These are phyloP conservation scores for Penicillium sp. DNA, from an alignment of 2,329 filamentous ascomycete genomes.

Conservation along the genomic window DNA sequence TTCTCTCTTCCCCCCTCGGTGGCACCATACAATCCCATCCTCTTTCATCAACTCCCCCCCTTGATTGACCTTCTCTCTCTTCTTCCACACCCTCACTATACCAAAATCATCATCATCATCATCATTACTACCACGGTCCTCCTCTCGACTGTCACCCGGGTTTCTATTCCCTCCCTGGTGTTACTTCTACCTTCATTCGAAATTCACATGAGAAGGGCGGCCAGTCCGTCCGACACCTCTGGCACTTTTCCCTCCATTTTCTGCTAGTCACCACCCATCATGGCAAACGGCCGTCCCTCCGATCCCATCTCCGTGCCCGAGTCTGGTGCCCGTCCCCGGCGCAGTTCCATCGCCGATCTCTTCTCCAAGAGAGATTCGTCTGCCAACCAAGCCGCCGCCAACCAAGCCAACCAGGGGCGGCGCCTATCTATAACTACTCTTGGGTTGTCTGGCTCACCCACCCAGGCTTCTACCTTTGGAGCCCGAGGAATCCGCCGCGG, in stretches of 20 bases:
- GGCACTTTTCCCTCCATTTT: constrained; percentile 4
- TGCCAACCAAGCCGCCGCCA: constrained; percentile 44
- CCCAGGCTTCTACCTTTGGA: constrained; percentile 50
- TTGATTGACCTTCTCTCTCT: neutral
- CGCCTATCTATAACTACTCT: constrained; percentile 73
- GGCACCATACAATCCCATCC: constrained; percentile 3
- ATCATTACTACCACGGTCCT: neutral
- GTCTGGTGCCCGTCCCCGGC: constrained; percentile 40
- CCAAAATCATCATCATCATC: constrained; percentile 7
- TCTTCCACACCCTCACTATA: neutral
- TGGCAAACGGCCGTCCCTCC: constrained; percentile 45
- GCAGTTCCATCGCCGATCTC: constrained; percentile 48
- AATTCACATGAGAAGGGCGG: constrained; percentile 23
- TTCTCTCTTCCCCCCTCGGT: neutral
- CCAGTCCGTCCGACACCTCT: constrained; percentile 22
- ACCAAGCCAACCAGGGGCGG: constrained; percentile 52
- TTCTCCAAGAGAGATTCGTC: constrained; percentile 32
- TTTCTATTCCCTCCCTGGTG: constrained; percentile 4
- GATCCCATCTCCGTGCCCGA: constrained; percentile 40
- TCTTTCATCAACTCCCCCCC: neutral
- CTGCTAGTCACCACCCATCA: constrained; percentile 25
- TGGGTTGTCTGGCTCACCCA: constrained; percentile 72
- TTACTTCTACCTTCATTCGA: constrained; percentile 4
- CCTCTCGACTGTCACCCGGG: neutral
- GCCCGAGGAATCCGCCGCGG: constrained; percentile 57